Conservation (phyloP, 1,284 basidiomycete species). For the Abortiporus biennis region DNA sequence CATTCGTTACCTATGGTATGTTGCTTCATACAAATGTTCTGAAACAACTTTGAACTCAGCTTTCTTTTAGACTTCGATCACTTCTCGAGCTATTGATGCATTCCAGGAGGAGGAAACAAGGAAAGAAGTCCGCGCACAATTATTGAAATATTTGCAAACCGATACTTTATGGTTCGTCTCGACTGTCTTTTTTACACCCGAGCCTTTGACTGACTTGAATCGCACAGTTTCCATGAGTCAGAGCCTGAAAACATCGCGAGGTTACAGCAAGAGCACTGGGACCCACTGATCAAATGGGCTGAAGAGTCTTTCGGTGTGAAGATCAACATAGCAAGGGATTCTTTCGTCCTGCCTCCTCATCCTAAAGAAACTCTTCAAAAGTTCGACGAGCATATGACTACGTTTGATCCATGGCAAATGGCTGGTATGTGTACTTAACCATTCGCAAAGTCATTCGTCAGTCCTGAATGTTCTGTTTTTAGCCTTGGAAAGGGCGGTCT, state of each 20-base stretch:
- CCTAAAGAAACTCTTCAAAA: constrained; percentile 59
- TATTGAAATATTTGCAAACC: constrained; percentile 89
- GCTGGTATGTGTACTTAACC: constrained; percentile 55
- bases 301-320: constrained; percentile 59
- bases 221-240: constrained; percentile 74
- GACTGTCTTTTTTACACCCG: constrained; percentile 2
- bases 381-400: constrained; percentile 50
- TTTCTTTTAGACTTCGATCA: constrained; percentile 74
- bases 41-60: constrained; percentile 1
- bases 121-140: constrained; percentile 60
- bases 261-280: constrained; percentile 87
- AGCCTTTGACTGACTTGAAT: not conserved
- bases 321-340: constrained; percentile 62
- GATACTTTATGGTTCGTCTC: constrained; percentile 83
- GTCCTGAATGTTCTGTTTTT: constrained; percentile 5
- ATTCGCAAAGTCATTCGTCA: not conserved
- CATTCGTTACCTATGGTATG: constrained; percentile 88
- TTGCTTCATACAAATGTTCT: constrained; percentile 9
- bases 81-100: constrained; percentile 84
- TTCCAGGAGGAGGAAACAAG: constrained; percentile 54
- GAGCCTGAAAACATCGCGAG: constrained; percentile 71
- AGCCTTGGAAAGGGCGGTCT: constrained; percentile 92
- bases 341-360: constrained; percentile 66
- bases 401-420: constrained; percentile 79
- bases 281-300: constrained; percentile 82